Percentiles rank a stretch among this genome's conserved stretches.
Evolutionary conservation across 1,284 basidiomycete species (phyloP).

Genomic region (Cryptococcus sp.): DNA sequence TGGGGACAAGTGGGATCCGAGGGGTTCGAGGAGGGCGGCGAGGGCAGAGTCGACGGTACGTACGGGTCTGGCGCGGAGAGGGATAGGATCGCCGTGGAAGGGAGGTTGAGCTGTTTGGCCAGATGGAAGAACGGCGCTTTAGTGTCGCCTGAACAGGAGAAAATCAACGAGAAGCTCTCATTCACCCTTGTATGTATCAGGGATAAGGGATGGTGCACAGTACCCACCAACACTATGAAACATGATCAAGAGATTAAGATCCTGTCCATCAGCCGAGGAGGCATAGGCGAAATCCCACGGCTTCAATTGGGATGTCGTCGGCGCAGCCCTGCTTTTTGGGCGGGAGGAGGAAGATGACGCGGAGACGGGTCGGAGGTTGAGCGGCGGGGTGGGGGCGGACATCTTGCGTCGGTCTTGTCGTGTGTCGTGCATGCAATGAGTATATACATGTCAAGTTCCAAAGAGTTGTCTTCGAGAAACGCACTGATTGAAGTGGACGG

Average conservation of each 20-base stretch:
- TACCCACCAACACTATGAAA: constrained; percentile 80
- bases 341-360: constrained; percentile 9
- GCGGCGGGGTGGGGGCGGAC: constrained; percentile 2
- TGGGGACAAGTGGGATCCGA: background rate
- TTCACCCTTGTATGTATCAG: background rate
- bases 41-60: constrained; percentile 33
- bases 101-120: constrained; percentile 72
- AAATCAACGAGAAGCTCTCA: constrained; percentile 1
- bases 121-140: constrained; percentile 73
- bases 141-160: constrained; percentile 68
- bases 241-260: constrained; percentile 82
- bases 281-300: constrained; percentile 47
- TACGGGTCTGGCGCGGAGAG: constrained; percentile 76
- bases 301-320: constrained; percentile 25
- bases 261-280: constrained; percentile 65
- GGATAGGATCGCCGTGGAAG: constrained; percentile 80
- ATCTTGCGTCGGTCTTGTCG: background rate
- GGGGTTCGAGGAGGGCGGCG: background rate
- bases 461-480: too few relatives aligned
- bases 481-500: too few relatives aligned
- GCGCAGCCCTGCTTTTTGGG: constrained; percentile 22
- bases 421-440: background rate
- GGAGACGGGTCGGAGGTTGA: constrained; percentile 38
- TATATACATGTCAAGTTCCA: background rate
- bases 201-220: background rate